Evolutionary conservation across 345 rosid genomes (phyloP), one percentile per base, ranked within the genome.

Genomic region (Populus simonii): DNA sequence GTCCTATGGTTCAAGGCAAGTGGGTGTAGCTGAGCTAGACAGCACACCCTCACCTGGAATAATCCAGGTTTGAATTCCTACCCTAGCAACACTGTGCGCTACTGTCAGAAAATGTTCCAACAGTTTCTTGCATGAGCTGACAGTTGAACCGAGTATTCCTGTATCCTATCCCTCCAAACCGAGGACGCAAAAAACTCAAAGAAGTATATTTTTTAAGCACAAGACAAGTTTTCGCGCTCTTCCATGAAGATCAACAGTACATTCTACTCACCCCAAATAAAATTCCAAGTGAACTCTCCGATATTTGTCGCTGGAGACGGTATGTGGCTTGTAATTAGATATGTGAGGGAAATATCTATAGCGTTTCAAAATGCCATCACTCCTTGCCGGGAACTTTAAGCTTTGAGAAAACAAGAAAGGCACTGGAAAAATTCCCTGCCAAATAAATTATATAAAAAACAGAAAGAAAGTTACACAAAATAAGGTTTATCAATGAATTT

Each of bases 231-330:
- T 72, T 73, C 33, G 27, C 53, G 70, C 61, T 45, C 49, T 74
- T 65, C 71, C 45, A 68, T 35, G 31, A 53, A 57, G 11, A 68
- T 45, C 72, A 80, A 70, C 31, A 59, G 29, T 23, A 41, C 20
- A 68, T 51, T 68, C 22, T 43, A 84, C 99, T 88, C 66, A 93
- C 99, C 99, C 99, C 59, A 93, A 72, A 82, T 95, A 90, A 83
- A 96, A 89, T 80, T 96, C 94, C 85, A 96, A 84, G 89, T 93
- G 71, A 84, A 96, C 89, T 87, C 91, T 89, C n/a, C 98, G 92
- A 76, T 89, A 85, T 80, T 89, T 86, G 23, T 88, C 84, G 5
- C 67, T 76, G 33, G 78, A 83, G 18, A 31, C 61, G 69, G 78
- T 70, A 62, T 74, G 84, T 8, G 90, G 88, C 79, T 84, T 90